A percentile compares a stretch with the other conserved stretches of the same genome.
Evolutionary conservation across 2,329 filamentous ascomycete species (phyloP).

Genomic region (Epicoccum sorghinum): DNA sequence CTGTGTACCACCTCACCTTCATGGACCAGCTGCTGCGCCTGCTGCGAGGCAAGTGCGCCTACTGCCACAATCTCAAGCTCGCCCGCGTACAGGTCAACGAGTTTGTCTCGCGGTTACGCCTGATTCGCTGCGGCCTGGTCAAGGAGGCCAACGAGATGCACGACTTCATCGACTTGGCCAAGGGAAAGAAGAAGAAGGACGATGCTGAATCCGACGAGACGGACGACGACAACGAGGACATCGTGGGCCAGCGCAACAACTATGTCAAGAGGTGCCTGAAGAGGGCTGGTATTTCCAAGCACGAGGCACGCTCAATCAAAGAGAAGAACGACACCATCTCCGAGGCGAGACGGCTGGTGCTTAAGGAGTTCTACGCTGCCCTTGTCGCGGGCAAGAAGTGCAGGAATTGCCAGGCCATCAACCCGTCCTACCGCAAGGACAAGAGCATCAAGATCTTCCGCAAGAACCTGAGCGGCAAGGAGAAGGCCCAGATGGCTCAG

Average conservation of each 20-base stretch:
- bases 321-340: conserved; percentile 84
- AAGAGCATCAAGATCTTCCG: conserved; percentile 93
- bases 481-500: conserved; percentile 77
- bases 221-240: conserved; percentile 65
- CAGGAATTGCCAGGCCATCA: conserved; percentile 61
- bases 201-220: conserved; percentile 61
- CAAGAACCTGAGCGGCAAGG: conserved; percentile 75
- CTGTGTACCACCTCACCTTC: conserved; percentile 95
- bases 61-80: conserved; percentile 87
- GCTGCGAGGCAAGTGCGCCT: conserved; percentile 84
- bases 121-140: conserved; percentile 84
- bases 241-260: conserved; percentile 63
- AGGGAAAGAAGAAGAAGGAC: conserved; percentile 42
- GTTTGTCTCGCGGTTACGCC: conserved; percentile 81
- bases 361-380: conserved; percentile 80
- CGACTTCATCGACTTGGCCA: conserved; percentile 53
- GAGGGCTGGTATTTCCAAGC: conserved; percentile 56
- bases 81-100: conserved; percentile 76
- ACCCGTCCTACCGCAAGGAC: conserved; percentile 84
- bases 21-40: conserved; percentile 89
- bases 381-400: conserved; percentile 76
- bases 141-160: conserved; percentile 65
- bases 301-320: conserved; percentile 54
- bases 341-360: conserved; percentile 74
- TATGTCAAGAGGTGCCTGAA: conserved; percentile 78